Base-by-base conservation (phyloP, 2,329 filamentous ascomycete species). In the Penicillium sumatraense region DNA sequence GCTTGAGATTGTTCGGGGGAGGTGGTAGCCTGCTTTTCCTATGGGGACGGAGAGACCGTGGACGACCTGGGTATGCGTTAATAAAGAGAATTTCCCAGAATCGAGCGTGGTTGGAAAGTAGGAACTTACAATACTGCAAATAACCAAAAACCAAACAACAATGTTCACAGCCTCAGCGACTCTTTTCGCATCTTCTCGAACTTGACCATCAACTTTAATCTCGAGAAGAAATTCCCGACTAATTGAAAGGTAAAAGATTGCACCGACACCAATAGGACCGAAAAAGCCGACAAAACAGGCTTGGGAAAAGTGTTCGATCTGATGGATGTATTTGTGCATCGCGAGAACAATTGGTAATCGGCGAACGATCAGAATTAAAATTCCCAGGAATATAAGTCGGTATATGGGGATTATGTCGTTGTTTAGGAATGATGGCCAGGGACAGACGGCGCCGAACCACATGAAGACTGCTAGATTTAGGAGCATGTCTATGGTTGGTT, bases 401-500 rank as follows among this genome's bases (percentile, higher is more conserved):
- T 88, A 86, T 21, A 93, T 80, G 0, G 91, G 85, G 23, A 96
- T 86, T 14, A 95, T 82, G 8, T 78, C 69, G 70, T 90, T 93
- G 62, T 80, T 63, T 1, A 81, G 73, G 62, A 97, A 96, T 23
- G 77, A 78, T 4, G 78, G 71, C 93, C 93, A 97, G 0, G 93
- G 93, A 55, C 89, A 90, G 10, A 93, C 85, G 0, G 91, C 90
- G 3, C 92, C 92, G 65, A 90, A 93, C 92, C 91, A 97, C 74
- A 96, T 85, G 72, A 97, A 97, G 35, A 97, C 84, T 16, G 87
- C 81, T 3, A 96, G 85, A 69, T 97, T 97, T 54, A 97, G 86
- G 2, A 97, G 81, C 91, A 96, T 96, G 71, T 97, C 92, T 42
- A 97, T 89, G 0, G 92, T 96, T 0, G 92, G 92, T 70, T 97